Base-by-base conservation (phyloP, 2,329 filamentous ascomycete genomes). In the Fusarium ambrosium region DNA sequence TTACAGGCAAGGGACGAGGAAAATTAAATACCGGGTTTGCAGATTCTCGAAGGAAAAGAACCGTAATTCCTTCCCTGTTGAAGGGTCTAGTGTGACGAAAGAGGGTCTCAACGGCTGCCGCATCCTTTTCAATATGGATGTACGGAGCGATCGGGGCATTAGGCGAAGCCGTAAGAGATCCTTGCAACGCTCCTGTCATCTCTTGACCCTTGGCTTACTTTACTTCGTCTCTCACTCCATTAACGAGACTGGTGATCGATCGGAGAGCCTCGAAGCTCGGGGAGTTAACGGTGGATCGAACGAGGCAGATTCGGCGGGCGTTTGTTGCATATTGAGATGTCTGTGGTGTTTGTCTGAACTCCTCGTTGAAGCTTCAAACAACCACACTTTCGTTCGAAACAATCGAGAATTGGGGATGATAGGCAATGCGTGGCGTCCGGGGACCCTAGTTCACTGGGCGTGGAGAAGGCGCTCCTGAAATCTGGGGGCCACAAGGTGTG, bases 391-490 rank as follows among this genome's bases (percentile, higher is more conserved):
- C 64, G 43, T 63, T 55, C 69, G 34, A 64, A 64, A 51, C 56
- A 53, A 56, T 27, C 48, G 37, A 53, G 29, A 62, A 39, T 64
- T 72, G 68, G 43, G 61, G 68, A 60, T 45, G 65, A 68, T 71
- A 64, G 63, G 69, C 63, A 61, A 68, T 64, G 63, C 66, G 67
- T 73, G 71, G 68, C 65, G 63, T 66, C 72, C 65, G 59, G 53
- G 64, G 64, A 36, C 56, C 64, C 61, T 66, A 64, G 63, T 39
- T 51, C 66, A 58, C 29, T 16, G 51, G 68, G 62, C 65, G 70
- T 58, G 77, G 72, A 64, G 75, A 71, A 43, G 69, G 64, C 65
- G 64, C 69, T 75, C 77, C 77, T 79, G 77, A 79, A 79, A 79
- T 79, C 77, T 79, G 77, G 77, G 72, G 77, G 64, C 64, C 34